Percentiles rank a stretch among this genome's conserved stretches.
Evolutionary conservation across 2,329 filamentous ascomycete species (phyloP).

Genomic region (Scleromitrula shiraiana): DNA sequence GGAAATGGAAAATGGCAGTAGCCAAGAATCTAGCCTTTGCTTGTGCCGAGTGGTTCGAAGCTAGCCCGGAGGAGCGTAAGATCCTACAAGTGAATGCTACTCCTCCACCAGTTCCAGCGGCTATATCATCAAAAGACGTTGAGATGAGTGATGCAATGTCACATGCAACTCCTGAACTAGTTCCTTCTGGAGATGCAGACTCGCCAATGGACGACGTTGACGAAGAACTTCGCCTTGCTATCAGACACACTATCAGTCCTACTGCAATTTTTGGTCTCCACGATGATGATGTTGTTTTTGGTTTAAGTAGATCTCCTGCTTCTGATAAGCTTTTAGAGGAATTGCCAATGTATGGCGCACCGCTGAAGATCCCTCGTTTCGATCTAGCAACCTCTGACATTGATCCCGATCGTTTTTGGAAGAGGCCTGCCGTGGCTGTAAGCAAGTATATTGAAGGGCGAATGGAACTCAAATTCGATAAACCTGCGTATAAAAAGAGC

Average conservation of each 20-base stretch:
- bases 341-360: constrained; percentile 69
- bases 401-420: constrained; percentile 65
- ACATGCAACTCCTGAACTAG: constrained; percentile 59
- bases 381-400: constrained; percentile 49
- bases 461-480: constrained; percentile 59
- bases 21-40: constrained; percentile 74
- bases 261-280: constrained; percentile 78
- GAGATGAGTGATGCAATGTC: constrained; percentile 27
- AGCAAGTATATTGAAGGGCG: constrained; percentile 82
- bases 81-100: constrained; percentile 60
- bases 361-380: constrained; percentile 49
- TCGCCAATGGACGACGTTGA: constrained; percentile 39
- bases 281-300: constrained; percentile 74
- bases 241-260: constrained; percentile 48
- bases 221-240: constrained; percentile 26
- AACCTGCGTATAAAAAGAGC: constrained; percentile 66
- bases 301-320: constrained; percentile 63
- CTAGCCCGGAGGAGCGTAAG: constrained; percentile 53
- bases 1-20: constrained; percentile 83
- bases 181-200: constrained; percentile 56
- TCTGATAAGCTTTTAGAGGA: constrained; percentile 73
- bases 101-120: constrained; percentile 32
- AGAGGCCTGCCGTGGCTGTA: constrained; percentile 68
- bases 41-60: constrained; percentile 74
- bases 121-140: constrained; percentile 25